Conservation (phyloP, 2,329 filamentous ascomycete genomes). For the Sarocladiaceae sp. region DNA sequence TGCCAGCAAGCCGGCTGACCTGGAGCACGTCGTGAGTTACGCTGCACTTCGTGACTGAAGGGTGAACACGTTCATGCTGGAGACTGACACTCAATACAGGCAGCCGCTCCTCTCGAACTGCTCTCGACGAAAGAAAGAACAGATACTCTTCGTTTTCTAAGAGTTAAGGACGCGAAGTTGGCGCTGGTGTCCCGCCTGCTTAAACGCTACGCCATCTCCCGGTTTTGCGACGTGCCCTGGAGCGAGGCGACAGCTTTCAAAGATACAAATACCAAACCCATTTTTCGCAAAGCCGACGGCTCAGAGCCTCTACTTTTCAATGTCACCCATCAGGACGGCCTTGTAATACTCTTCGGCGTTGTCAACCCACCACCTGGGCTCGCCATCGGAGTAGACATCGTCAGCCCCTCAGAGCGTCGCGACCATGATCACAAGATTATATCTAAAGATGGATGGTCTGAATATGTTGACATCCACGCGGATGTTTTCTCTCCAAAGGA, state of each 20-base stretch:
- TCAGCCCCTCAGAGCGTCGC: conserved; percentile 67
- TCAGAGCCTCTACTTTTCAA: conserved; percentile 61
- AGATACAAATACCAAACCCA: conserved; percentile 42
- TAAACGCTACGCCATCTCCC: conserved; percentile 66
- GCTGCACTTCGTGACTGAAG: background rate
- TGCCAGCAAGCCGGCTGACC: conserved; percentile 43
- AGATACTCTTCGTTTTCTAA: conserved; percentile 56
- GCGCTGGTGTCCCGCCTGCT: conserved; percentile 67
- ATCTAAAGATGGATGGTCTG: conserved; percentile 53
- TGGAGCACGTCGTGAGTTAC: conserved; percentile 39
- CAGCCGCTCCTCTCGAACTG: conserved; percentile 48
- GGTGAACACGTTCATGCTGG: no score
- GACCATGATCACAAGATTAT: conserved; percentile 57
- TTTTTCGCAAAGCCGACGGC: conserved; percentile 45
- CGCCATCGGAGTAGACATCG: conserved; percentile 70
- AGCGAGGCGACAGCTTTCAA: conserved; percentile 32
- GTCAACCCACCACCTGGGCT: conserved; percentile 24
- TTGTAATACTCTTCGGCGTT: conserved; percentile 63
- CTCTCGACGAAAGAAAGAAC: conserved; percentile 52
- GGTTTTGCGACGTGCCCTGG: conserved; percentile 58
- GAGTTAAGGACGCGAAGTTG: conserved; percentile 70
- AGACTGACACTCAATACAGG: conserved; percentile 30
- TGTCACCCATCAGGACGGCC: conserved; percentile 71
- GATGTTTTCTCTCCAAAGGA: conserved; percentile 66
- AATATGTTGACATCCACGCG: conserved; percentile 67